Evolutionary conservation across 305 asterid genomes (phyloP).

Genomic region (Solanum chacoense): DNA sequence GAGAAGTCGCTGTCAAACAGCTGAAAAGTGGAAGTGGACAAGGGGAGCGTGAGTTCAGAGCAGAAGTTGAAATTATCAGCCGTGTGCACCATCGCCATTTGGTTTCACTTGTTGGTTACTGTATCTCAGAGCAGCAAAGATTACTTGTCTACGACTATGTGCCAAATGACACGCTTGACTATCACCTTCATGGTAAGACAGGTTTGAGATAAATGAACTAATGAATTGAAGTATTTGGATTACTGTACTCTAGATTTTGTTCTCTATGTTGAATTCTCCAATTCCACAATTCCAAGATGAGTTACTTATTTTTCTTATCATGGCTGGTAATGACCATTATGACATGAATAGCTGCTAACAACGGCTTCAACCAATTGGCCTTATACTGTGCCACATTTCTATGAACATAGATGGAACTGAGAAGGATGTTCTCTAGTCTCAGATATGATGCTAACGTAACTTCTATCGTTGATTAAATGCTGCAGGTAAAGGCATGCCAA

Average conservation of each 20-base stretch:
- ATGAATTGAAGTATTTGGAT: not conserved
- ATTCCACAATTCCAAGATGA: not conserved
- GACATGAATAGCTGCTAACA: not conserved
- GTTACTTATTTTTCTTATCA: not conserved
- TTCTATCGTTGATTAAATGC: not conserved
- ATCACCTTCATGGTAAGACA: slow-evolving; percentile 70
- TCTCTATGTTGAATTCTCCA: not conserved
- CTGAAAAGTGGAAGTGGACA: slow-evolving; percentile 83
- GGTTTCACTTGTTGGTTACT: slow-evolving; percentile 85
- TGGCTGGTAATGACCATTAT: not conserved
- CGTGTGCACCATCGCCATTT: slow-evolving; percentile 81
- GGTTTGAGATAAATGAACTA: not conserved
- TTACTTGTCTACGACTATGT: slow-evolving; percentile 75
- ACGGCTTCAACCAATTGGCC: not conserved
- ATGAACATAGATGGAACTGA: not conserved
- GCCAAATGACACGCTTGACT: slow-evolving; percentile 70
- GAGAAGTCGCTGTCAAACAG: slow-evolving; percentile 81
- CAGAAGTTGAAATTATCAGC: slow-evolving; percentile 87
- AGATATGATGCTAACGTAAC: not conserved
- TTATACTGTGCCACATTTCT: not conserved
- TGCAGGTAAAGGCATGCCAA: slow-evolving; percentile 38
- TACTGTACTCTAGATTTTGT: not conserved
- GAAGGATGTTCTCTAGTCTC: not conserved
- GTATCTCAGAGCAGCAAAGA: slow-evolving; percentile 60
- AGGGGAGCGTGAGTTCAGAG: slow-evolving; percentile 88